Conservation (phyloP, 192 early-diverging fungal genomes). For the Coemansia biformis region DNA sequence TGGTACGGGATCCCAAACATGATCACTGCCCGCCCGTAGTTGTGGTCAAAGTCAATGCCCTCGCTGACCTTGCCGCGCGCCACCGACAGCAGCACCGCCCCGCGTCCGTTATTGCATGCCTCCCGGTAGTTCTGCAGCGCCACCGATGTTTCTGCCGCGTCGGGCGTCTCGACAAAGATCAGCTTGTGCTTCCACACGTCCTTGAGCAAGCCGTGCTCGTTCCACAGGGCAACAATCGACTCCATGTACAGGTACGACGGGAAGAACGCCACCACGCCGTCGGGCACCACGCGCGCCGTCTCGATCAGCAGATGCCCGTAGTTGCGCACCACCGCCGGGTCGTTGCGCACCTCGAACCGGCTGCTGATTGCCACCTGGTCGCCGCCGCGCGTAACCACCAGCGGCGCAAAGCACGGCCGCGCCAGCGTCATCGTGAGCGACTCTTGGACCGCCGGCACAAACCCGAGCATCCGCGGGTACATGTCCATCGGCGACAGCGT, state of each 20-base stretch:
- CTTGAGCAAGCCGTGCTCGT: conserved; percentile 92
- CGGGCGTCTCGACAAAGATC: conserved; percentile 99
- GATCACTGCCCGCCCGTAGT: conserved; percentile 97
- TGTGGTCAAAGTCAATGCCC: conserved; percentile 99
- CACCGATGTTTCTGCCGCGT: conserved; percentile 92
- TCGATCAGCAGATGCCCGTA: conserved; percentile 97
- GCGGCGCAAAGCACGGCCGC: conserved; percentile 89
- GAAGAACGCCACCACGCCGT: conserved; percentile 98
- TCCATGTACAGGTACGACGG: conserved; percentile 99
- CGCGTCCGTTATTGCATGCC: conserved; percentile 96
- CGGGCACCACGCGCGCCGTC: conserved; percentile 88
- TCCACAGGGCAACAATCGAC: conserved; percentile 96
- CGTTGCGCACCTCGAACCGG: conserved; percentile 98
- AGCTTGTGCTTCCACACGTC: conserved; percentile 95
- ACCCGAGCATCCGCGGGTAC: conserved; percentile 92
- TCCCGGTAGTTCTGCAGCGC: conserved; percentile 92
- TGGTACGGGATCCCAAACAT: conserved; percentile 99
- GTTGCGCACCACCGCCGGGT: conserved; percentile 97
- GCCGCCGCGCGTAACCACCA: conserved; percentile 94
- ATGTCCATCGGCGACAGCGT: conserved; percentile 98
- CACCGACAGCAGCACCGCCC: conserved; percentile 93
- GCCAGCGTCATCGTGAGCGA: conserved; percentile 97
- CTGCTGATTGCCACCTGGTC: conserved; percentile 98
- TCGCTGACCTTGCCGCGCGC: conserved; percentile 99
- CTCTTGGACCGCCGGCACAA: conserved; percentile 79